Conservation (phyloP, 192 early-diverging fungal species). For the Radiomyces spectabilis region DNA sequence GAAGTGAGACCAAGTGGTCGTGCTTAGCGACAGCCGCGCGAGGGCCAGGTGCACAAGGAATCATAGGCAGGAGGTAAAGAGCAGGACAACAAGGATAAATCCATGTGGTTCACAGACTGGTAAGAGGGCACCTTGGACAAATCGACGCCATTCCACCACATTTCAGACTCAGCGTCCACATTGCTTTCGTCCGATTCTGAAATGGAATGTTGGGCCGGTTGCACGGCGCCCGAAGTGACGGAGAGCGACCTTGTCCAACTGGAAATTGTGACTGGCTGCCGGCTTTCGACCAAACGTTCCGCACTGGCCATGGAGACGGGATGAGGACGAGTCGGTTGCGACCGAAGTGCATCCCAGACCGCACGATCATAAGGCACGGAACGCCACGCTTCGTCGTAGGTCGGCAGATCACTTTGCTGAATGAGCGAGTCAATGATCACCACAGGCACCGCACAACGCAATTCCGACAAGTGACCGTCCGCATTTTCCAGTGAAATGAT, state of each 20-base stretch:
- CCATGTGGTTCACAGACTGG: not conserved
- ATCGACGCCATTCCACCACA: conserved; percentile 18
- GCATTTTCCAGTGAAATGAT: conserved; percentile 8
- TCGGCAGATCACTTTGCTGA: conserved; percentile 5
- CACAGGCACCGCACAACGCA: conserved; percentile 21
- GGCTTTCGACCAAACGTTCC: not conserved
- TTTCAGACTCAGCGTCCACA: not conserved
- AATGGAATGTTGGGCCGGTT: not conserved
- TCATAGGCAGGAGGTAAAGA: not conserved
- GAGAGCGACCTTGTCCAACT: not conserved
- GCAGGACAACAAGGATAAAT: not conserved
- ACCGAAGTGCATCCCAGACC: not conserved
- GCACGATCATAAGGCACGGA: conserved; percentile 10
- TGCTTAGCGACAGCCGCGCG: too few species aligned
- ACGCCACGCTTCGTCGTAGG: conserved; percentile 21
- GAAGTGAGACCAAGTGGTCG: too few species aligned
- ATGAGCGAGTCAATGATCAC: conserved; percentile 12
- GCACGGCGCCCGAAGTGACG: not conserved
- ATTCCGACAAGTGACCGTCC: conserved; percentile 28
- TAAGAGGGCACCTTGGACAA: conserved; percentile 17
- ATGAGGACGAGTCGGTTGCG: too few species aligned
- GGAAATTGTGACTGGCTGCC: not conserved
- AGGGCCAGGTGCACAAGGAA: too few species aligned
- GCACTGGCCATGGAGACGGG: not conserved
- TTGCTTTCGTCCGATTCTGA: not conserved